These are phyloP conservation scores for Eimeria tenella DNA, from an alignment of 169 alveolate genomes.

Conservation along the genomic window DNA sequence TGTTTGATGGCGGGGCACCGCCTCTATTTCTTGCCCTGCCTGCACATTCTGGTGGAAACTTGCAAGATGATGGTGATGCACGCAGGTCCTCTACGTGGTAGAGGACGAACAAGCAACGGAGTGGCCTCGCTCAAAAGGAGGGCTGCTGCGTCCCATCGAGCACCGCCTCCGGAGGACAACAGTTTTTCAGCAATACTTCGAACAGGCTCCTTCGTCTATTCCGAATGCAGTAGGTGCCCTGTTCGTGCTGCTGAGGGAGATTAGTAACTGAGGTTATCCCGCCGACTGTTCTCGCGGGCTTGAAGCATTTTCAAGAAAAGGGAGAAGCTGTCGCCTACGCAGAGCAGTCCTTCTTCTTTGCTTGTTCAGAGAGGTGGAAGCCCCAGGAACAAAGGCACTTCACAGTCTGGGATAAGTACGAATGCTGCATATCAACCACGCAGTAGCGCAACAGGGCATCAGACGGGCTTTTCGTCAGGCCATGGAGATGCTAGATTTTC, in stretches of 20 bases:
- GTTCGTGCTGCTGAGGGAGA: background rate
- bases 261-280: background rate
- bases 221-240: background rate
- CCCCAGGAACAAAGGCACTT: background rate
- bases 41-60: background rate
- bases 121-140: slow-evolving; percentile 67
- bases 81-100: slow-evolving; percentile 52
- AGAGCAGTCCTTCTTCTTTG: background rate
- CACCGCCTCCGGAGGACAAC: slow-evolving; percentile 49
- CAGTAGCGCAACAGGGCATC: no score
- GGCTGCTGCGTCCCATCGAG: slow-evolving; percentile 40
- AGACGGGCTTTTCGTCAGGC: background rate
- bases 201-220: background rate
- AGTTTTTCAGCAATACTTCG: background rate
- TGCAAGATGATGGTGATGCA: background rate
- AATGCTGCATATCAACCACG: background rate
- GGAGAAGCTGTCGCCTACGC: background rate
- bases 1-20: no score
- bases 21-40: background rate
- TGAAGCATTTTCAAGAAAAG: background rate
- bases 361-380: background rate
- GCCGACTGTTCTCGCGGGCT: background rate
- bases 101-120: slow-evolving; percentile 47
- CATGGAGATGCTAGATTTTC: background rate
- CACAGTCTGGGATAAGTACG: background rate